These are phyloP conservation scores for Oryza longistaminata DNA, from an alignment of 176 grass and related monocot genomes.

Conservation along the genomic window DNA sequence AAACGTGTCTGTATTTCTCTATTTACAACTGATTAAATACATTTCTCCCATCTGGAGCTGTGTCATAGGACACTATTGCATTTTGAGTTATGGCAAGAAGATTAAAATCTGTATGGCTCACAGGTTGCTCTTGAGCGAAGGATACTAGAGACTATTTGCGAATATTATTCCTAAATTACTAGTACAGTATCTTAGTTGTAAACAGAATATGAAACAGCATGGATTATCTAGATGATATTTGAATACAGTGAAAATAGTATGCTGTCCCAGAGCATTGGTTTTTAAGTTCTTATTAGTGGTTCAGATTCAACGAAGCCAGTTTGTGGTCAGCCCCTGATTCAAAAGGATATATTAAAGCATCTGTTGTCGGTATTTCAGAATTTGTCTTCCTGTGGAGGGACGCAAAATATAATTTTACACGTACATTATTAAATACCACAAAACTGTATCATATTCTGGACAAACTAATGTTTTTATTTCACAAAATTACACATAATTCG, in stretches of 20 bases:
- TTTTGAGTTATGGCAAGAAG: not conserved
- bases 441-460: not conserved
- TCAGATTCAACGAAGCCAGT: not conserved
- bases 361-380: not conserved
- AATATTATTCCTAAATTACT: not conserved
- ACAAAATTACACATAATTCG: not conserved
- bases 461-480: not conserved
- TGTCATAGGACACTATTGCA: not conserved
- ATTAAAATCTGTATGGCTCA: not conserved
- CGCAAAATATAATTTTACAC: not conserved
- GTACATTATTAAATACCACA: not conserved
- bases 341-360: not conserved
- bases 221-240: not conserved
- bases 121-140: not conserved
- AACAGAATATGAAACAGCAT: not conserved
- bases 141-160: not conserved
- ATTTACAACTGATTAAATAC: slow-evolving; percentile 1
- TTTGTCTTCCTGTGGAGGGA: not conserved
- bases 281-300: not conserved
- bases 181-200: not conserved
- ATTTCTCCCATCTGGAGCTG: not conserved
- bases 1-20: slow-evolving; percentile 10
- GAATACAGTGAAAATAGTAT: not conserved
- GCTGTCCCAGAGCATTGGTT: not conserved
- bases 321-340: not conserved